Percentiles rank a stretch among this genome's conserved stretches.
Conservation (phyloP, 139 green algal genomes). For the Chlorella ohadii region DNA sequence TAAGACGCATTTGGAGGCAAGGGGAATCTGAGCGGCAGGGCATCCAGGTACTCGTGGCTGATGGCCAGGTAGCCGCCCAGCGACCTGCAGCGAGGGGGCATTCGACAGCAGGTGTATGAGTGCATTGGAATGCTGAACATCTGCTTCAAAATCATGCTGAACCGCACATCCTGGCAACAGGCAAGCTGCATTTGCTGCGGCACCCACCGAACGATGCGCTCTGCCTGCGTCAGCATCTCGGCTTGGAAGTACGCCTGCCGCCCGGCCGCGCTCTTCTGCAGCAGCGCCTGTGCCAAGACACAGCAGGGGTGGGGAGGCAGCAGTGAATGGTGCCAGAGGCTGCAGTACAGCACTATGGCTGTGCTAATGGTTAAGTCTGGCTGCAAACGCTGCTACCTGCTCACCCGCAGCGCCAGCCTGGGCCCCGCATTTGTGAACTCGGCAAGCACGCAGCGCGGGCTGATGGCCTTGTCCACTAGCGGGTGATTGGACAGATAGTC, state of each 20-base stretch:
- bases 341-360: no score
- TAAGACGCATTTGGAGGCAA: no score
- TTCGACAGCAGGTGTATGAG: no score
- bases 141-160: no score
- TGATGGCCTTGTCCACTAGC: conserved; percentile 6
- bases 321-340: no score
- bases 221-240: conserved; percentile 34
- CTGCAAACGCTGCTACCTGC: not conserved
- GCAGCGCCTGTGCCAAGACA: conserved; percentile 23
- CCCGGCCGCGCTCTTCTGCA: not conserved
- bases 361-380: no score
- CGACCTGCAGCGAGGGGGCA: not conserved
- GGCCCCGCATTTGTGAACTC: conserved; percentile 2
- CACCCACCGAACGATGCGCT: conserved; percentile 33
- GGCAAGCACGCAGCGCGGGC: conserved; percentile 7
- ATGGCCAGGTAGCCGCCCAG: not conserved
- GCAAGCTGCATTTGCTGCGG: no score
- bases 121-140: not conserved
- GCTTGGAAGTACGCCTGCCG: not conserved
- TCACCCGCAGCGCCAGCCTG: conserved; percentile 13
- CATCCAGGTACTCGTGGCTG: not conserved
- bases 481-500: conserved; percentile 7
- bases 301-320: no score
- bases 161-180: no score
- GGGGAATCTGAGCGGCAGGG: not conserved